These are phyloP conservation scores for Carex kokanica DNA, from an alignment of 176 grass and related monocot species.

Conservation along the genomic window DNA sequence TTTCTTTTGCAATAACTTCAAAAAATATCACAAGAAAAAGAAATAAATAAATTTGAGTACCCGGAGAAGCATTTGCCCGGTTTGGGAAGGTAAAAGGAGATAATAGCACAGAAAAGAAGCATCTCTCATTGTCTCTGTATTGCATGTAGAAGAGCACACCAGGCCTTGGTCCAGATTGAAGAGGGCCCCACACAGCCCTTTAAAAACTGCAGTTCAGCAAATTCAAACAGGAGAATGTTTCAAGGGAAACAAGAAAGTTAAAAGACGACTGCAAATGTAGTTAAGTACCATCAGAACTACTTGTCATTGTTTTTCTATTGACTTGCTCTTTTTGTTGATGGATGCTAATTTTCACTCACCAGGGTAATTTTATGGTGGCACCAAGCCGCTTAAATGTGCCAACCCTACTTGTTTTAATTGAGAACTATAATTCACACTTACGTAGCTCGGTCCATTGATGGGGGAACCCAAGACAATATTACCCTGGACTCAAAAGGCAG, in stretches of 20 bases:
- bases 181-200: constrained; percentile 69
- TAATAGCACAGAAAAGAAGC: constrained; percentile 66
- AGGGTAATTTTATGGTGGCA: neutral
- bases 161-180: constrained; percentile 79
- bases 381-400: neutral
- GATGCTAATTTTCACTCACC: neutral
- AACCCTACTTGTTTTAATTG: neutral
- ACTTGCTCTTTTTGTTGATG: neutral
- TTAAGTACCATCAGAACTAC: neutral
- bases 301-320: neutral
- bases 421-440: constrained; percentile 2
- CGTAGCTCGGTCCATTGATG: neutral
- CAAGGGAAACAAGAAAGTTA: neutral
- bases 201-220: constrained; percentile 56
- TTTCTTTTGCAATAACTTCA: neutral
- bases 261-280: neutral
- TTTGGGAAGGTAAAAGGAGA: constrained; percentile 79
- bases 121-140: constrained; percentile 68
- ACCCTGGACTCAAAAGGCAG: neutral
- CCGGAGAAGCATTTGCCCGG: constrained; percentile 81
- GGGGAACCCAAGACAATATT: neutral
- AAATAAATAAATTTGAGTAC: constrained; percentile 39
- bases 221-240: neutral
- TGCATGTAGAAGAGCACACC: constrained; percentile 71
- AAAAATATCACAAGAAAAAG: neutral